These are phyloP conservation scores for Orbilia javanica DNA, from an alignment of 2,329 filamentous ascomycete genomes.

Conservation along the genomic window DNA sequence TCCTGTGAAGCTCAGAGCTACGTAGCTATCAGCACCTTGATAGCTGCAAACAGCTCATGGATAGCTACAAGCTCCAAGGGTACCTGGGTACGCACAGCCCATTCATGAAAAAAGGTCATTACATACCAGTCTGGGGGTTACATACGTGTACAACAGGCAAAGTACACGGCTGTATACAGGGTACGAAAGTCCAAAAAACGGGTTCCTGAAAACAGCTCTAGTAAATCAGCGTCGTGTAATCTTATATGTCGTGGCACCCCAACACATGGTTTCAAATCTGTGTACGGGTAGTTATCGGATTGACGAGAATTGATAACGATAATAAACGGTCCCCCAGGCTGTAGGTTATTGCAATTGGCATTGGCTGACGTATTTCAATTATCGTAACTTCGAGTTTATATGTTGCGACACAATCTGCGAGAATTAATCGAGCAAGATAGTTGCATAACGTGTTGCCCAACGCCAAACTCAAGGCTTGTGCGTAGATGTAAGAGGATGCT, in stretches of 20 bases:
- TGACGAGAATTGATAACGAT: constrained; percentile 33
- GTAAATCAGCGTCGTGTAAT: constrained; percentile 30
- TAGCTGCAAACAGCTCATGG: constrained; percentile 41
- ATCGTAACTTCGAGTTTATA: background rate
- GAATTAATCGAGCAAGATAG: background rate
- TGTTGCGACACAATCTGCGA: background rate
- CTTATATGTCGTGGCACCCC: constrained; percentile 15
- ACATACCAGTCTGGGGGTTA: too few relatives aligned
- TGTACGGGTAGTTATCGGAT: constrained; percentile 16
- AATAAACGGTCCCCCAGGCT: background rate
- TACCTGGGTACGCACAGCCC: constrained; percentile 22
- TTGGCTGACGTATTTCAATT: too few relatives aligned
- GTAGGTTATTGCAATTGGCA: background rate
- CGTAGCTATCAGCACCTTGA: background rate
- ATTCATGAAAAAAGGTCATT: background rate
- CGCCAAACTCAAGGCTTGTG: background rate
- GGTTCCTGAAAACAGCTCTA: constrained; percentile 50
- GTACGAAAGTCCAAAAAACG: constrained; percentile 23
- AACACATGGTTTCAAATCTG: constrained; percentile 32
- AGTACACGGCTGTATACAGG: constrained; percentile 10
- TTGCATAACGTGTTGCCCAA: background rate
- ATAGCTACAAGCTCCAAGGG: constrained; percentile 35
- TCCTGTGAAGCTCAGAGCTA: constrained; percentile 6
- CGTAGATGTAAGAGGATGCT: background rate
- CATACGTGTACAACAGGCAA: too few relatives aligned